Conservation (phyloP, 176 grass and related monocot genomes). For the sorghum (Sorghum bicolor) region Sorghum_bicolor_NCBIv3 NC_012870.2:18841001-18841500, state of each 20-base stretch:
- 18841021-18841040: too few species aligned
- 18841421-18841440: conserved; percentile 50
- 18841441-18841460: background rate
- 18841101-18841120: too few species aligned
- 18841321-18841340: background rate
- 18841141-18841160: too few species aligned
- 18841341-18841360: background rate
- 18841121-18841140: too few species aligned
- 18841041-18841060: too few species aligned
- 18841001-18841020: too few species aligned
- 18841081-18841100: too few species aligned
- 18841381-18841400: conserved; percentile 12
- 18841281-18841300: too few species aligned
- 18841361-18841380: background rate
- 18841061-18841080: too few species aligned
- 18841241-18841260: background rate
- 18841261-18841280: background rate
- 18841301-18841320: background rate
- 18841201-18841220: background rate
- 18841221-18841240: conserved; percentile 10
- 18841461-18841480: background rate
- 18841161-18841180: background rate
- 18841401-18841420: background rate
- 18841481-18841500: conserved; percentile 25
- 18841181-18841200: background rate